Evolutionary conservation across 257 asterid species (phyloP).

Genomic region (Striga asiatica): DNA sequence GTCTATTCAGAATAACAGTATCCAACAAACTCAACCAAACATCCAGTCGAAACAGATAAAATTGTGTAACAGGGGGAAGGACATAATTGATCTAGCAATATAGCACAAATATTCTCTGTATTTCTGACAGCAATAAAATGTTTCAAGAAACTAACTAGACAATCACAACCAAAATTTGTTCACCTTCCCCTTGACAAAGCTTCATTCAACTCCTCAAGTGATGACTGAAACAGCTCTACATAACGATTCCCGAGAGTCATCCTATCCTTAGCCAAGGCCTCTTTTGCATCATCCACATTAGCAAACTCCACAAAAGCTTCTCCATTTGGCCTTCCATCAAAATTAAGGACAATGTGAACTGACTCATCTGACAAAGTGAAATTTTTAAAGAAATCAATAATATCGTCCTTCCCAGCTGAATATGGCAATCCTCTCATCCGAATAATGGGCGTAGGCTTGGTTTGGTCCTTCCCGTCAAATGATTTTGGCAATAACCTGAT

Average conservation of each 20-base stretch:
- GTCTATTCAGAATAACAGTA: background rate
- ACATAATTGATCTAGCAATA: background rate
- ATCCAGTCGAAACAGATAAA: background rate
- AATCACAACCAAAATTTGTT: conserved; percentile 12
- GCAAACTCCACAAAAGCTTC: conserved; percentile 90
- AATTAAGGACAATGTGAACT: conserved; percentile 40
- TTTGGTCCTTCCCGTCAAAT: conserved; percentile 43
- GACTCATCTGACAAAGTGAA: conserved; percentile 57
- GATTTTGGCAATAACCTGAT: conserved; percentile 51
- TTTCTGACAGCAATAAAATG: too few species aligned
- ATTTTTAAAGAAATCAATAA: conserved; percentile 68
- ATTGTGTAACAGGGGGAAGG: too few species aligned
- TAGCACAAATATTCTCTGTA: background rate
- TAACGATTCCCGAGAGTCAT: conserved; percentile 91
- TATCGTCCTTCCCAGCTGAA: conserved; percentile 83
- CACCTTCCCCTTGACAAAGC: conserved; percentile 47
- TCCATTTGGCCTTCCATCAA: conserved; percentile 74
- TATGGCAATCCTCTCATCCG: conserved; percentile 63
- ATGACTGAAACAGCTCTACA: conserved; percentile 67
- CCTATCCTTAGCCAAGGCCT: conserved; percentile 75
- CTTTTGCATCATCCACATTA: conserved; percentile 60
- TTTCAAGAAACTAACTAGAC: too few species aligned
- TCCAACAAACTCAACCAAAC: background rate
- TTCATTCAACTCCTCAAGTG: conserved; percentile 52
- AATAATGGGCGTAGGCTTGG: conserved; percentile 48